A percentile compares a stretch with the other conserved stretches of the same genome.
phyloP scores from a whole-genome alignment of 176 grass and related monocot species.

The Carex scoparia region DNA sequence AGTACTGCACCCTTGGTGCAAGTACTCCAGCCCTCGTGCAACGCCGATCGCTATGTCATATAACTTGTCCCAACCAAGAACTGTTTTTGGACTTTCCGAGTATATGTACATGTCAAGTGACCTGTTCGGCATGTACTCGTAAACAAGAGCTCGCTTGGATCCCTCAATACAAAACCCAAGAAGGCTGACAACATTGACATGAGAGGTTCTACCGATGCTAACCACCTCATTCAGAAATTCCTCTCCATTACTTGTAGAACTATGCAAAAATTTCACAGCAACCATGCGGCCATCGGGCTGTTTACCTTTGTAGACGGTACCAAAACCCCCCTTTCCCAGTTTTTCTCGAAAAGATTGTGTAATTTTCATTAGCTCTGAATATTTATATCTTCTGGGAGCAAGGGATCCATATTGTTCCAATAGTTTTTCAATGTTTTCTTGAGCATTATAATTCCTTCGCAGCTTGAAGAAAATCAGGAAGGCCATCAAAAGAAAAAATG shows the following conservation, averaged over 20 bases:
- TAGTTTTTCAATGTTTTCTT: conserved; percentile 15
- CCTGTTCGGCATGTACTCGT: conserved; percentile 54
- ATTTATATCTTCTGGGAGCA: conserved; percentile 45
- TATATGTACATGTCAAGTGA: conserved; percentile 53
- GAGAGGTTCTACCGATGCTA: conserved; percentile 52
- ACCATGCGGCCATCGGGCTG: conserved; percentile 27
- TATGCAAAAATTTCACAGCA: conserved; percentile 51
- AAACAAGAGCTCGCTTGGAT: conserved; percentile 45
- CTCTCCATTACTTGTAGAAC: conserved; percentile 33
- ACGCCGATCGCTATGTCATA: conserved; percentile 38
- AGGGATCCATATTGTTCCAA: conserved; percentile 31
- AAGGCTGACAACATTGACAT: conserved; percentile 53
- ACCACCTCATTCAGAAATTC: conserved; percentile 59
- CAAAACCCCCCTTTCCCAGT: conserved; percentile 58
- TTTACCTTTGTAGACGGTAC: conserved; percentile 39
- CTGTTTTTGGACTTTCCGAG: conserved; percentile 28
- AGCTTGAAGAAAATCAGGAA: not conserved
- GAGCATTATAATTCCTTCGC: not conserved
- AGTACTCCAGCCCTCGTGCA: conserved; percentile 49
- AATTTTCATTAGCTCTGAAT: conserved; percentile 43
- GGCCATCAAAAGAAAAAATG: not conserved
- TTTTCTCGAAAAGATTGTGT: conserved; percentile 29
- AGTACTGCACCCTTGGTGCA: conserved; percentile 40
- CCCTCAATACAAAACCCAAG: conserved; percentile 44
- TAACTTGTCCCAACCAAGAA: conserved; percentile 40